These are phyloP conservation scores for Emmonsiellopsis sp. DNA, from an alignment of 2,329 filamentous ascomycete species.

Conservation along the genomic window DNA sequence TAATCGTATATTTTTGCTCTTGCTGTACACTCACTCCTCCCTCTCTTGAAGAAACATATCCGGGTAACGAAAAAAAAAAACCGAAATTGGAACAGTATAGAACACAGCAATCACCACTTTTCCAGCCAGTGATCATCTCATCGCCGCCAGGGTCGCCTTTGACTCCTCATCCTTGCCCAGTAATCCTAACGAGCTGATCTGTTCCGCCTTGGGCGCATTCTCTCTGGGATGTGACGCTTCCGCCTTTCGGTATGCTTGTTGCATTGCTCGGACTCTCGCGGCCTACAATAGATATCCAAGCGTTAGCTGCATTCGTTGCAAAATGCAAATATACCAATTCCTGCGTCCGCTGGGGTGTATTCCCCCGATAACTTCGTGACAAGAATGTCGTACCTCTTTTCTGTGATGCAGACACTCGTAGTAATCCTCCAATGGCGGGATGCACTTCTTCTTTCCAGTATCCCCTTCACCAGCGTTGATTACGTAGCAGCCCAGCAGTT, in stretches of 20 bases:
- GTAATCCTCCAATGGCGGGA: constrained; percentile 83
- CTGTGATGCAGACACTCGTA: constrained; percentile 98
- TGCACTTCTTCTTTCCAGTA: constrained; percentile 79
- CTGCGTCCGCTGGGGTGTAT: neutral
- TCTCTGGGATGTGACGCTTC: constrained; percentile 68
- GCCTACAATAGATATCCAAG: constrained; percentile 44
- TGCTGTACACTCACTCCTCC: neutral
- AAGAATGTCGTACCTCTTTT: constrained; percentile 69
- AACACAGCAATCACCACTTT: neutral
- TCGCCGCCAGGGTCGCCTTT: constrained; percentile 43
- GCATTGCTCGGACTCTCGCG: constrained; percentile 67
- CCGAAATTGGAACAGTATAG: constrained; percentile 13
- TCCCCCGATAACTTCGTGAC: neutral
- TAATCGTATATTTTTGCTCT: neutral
- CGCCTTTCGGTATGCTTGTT: constrained; percentile 75
- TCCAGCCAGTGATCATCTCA: constrained; percentile 12
- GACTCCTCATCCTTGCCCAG: constrained; percentile 76
- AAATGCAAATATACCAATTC: neutral
- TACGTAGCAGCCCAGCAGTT: constrained; percentile 96
- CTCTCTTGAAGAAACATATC: neutral
- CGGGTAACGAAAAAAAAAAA: neutral
- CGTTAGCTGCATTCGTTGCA: neutral
- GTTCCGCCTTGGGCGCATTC: constrained; percentile 69
- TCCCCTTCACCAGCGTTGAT: constrained; percentile 79
- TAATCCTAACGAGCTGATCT: constrained; percentile 80